phyloP scores from a whole-genome alignment of 2,329 filamentous ascomycete species.

The Cercospora zeae-maydis region DNA sequence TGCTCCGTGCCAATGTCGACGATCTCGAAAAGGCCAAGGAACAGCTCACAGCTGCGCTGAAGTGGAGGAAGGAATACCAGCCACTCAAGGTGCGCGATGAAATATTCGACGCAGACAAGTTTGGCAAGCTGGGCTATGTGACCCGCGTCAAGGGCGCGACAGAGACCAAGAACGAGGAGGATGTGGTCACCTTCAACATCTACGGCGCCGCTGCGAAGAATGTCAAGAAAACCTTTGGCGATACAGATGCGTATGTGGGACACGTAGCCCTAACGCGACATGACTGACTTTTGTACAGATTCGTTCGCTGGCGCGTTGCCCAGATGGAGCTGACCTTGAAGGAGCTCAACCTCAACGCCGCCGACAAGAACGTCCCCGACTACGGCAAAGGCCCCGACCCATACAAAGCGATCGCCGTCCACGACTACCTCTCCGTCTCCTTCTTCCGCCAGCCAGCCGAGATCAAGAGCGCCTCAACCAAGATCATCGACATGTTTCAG shows the following conservation, averaged over 20 bases:
- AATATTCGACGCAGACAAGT: conserved; percentile 65
- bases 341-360: conserved; percentile 66
- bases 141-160: conserved; percentile 62
- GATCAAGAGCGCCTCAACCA: conserved; percentile 70
- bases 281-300: conserved; percentile 50
- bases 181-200: conserved; percentile 84
- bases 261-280: not conserved
- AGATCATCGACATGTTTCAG: conserved; percentile 78
- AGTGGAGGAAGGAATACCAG: conserved; percentile 76
- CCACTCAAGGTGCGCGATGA: conserved; percentile 62
- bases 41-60: conserved; percentile 73
- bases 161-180: conserved; percentile 53
- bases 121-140: conserved; percentile 75
- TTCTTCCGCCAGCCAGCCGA: conserved; percentile 78
- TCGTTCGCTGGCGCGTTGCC: conserved; percentile 83
- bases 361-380: conserved; percentile 68
- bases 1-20: conserved; percentile 81
- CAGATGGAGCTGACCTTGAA: conserved; percentile 84
- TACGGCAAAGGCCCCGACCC: conserved; percentile 65
- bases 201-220: conserved; percentile 82
- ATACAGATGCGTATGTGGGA: conserved; percentile 68
- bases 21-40: conserved; percentile 69
- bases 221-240: conserved; percentile 74
- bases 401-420: conserved; percentile 87
- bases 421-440: conserved; percentile 85